A percentile compares a stretch with the other conserved stretches of the same genome.
These are phyloP conservation scores for Boletus coccyginus DNA, from an alignment of 768 basidiomycete species.

Conservation along the genomic window DNA sequence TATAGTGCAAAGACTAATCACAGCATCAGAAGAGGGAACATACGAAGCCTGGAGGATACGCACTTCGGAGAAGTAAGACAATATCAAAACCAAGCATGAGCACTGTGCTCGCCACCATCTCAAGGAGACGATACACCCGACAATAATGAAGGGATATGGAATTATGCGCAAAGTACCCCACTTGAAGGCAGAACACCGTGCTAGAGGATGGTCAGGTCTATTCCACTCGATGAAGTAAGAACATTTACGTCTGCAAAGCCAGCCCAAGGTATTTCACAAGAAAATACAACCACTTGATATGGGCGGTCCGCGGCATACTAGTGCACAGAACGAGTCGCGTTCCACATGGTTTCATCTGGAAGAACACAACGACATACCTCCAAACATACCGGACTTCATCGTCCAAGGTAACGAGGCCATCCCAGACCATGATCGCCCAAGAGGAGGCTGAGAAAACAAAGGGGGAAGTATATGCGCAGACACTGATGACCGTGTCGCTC, in stretches of 20 bases:
- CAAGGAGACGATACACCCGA: conserved; percentile 6
- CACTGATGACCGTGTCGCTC: neutral
- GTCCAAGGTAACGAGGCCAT: conserved; percentile 11
- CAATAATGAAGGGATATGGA: conserved; percentile 6
- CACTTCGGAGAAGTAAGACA: conserved; percentile 24
- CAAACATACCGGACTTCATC: conserved; percentile 24
- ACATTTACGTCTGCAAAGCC: conserved; percentile 14
- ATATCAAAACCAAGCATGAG: conserved; percentile 18
- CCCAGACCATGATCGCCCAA: conserved; percentile 17
- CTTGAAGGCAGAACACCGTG: conserved; percentile 2
- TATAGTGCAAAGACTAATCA: conserved; percentile 21
- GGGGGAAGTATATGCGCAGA: neutral
- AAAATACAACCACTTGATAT: conserved; percentile 28
- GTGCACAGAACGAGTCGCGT: neutral
- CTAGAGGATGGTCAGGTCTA: conserved; percentile 5
- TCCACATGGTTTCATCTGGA: neutral
- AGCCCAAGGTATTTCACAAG: conserved; percentile 22
- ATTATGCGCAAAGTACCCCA: neutral
- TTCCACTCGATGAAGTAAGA: neutral
- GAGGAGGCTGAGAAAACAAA: conserved; percentile 6
- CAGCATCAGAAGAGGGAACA: neutral
- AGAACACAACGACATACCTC: conserved; percentile 14
- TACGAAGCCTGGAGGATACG: neutral
- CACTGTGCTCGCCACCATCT: conserved; percentile 9
- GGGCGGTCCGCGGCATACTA: conserved; percentile 16